Base-by-base conservation (phyloP, 2,329 filamentous ascomycete genomes). In the Penicillium sp. region DNA sequence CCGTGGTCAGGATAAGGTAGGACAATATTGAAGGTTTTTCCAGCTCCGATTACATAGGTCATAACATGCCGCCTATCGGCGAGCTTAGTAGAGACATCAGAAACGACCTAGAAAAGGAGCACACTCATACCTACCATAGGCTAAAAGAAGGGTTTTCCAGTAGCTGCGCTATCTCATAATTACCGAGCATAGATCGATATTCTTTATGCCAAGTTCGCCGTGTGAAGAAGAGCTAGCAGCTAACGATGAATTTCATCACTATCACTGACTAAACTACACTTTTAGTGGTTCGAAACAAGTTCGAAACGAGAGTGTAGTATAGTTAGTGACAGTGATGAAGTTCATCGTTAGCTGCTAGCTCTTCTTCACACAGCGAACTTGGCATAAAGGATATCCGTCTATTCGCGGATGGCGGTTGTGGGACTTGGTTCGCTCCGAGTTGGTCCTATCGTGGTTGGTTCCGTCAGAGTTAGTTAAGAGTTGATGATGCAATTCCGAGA, bases 11-110 rank as follows among this genome's bases (percentile, higher is more conserved):
- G 62, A 52, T 76, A 72, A 4, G 71, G 74, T 0, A 76, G 57
- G 0, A 76, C 74, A 69, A 76, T 72, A 52, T 76, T 76, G 60
- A 76, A 76, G 0, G 70, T 63, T 71, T 71, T 66, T 3, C 72
- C 72, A 0, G 60, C 62, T 1, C 71, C 64, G 8, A 77, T 77
- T 0, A 72, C 50, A 35, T 63, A 63, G 10, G 59, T 71, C 72
- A 78, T 77, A 8, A 74, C 72, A 50, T 77, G 74, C 1, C 71
- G 55, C 3, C 52, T 50, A 29, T 62, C 50, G 6, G 58, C 60
- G 4, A 61, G 48, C 57, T 57, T 62, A 38, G 3, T 10, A 18
- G 18, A 35, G n/a, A 9, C 32, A 35, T 15, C 9, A n/a, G 2
- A 10, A 20, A 15, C 1, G 7, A 18, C 6, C 32, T 18, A 9